Conservation (phyloP, 768 basidiomycete species). For the Paxillus ammoniavirescens region DNA sequence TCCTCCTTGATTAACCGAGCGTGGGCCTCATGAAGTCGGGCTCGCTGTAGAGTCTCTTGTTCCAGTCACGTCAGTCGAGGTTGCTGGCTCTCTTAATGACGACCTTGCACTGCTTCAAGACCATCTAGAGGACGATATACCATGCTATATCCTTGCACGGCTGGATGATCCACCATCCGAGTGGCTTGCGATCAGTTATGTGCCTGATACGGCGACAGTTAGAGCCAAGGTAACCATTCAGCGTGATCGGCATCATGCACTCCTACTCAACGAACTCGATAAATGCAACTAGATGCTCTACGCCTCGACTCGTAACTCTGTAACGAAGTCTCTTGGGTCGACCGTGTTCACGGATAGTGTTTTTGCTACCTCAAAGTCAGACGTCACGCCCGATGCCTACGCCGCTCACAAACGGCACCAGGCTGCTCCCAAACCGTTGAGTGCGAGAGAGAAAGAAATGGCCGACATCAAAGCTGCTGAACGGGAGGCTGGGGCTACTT, state of each 20-base stretch:
- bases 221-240: conserved; percentile 63
- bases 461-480: conserved; percentile 77
- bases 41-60: conserved; percentile 61
- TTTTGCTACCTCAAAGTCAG: conserved; percentile 74
- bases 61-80: conserved; percentile 49
- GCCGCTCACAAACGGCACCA: conserved; percentile 68
- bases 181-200: conserved; percentile 78
- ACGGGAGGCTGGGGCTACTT: conserved; percentile 49
- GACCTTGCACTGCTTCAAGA: conserved; percentile 61
- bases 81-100: conserved; percentile 51
- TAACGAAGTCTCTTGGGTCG: conserved; percentile 75
- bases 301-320: conserved; percentile 69
- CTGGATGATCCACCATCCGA: conserved; percentile 57
- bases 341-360: conserved; percentile 67
- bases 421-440: conserved; percentile 79
- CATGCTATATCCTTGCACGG: conserved; percentile 76
- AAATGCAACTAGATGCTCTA: conserved; percentile 73
- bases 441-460: conserved; percentile 78
- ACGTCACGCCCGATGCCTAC: conserved; percentile 69
- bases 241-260: conserved; percentile 5
- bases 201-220: conserved; percentile 79
- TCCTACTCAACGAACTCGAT: neutral
- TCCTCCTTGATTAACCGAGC: conserved; percentile 5
- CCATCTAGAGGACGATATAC: conserved; percentile 55
- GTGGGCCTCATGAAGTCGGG: conserved; percentile 24